Evolutionary conservation across 371 early-diverging fungal species (phyloP), one percentile per base, ranked within the genome.

Genomic region (Nosema granulosis): DNA sequence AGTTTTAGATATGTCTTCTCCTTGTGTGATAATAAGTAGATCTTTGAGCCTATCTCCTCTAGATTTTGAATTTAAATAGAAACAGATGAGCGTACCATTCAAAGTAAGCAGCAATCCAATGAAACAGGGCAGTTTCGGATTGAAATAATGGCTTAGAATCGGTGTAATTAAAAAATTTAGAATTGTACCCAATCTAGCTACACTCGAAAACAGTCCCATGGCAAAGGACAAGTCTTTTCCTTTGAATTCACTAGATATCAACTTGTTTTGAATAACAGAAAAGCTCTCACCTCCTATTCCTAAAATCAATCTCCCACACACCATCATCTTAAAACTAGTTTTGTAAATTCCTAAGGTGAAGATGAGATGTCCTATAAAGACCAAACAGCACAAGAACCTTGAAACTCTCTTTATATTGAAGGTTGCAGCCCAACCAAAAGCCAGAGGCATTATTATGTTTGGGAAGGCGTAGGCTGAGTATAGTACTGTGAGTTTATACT

Each of bases 281-380:
- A 90, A 86, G 50, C 87, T 86, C 73, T 89, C 90, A 26, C 90
- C 89, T 0, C 90, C 91, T 2, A 90, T 82, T 16, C 90, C 91
- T 81, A 89, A 88, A 3, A 90, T 54, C 29, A 89, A 69, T 4
- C 90, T 85, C 18, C 90, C 91, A 16, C 86, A 51, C 1, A 89
- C 68, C 87, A 90, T 88, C 0, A 85, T 32, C 62, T 75, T 67
- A 70, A 89, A 88, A 58, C 24, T 74, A n/a, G 84, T 79, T 12
- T 51, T 28, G 35, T 72, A 62, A 0, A 89, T 74, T 0, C 90
- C 91, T 1, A 84, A 50, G 11, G 88, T 78, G 52, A 89, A 88
- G 0, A 90, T 61, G 0, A 84, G 38, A 59, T 90, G 89, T 0
- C 91, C 91, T 32, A 87, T 31, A 16, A 87, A 81, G 24, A 90